Conservation (phyloP, 345 rosid species). For the Hibiscus syriacus region DNA sequence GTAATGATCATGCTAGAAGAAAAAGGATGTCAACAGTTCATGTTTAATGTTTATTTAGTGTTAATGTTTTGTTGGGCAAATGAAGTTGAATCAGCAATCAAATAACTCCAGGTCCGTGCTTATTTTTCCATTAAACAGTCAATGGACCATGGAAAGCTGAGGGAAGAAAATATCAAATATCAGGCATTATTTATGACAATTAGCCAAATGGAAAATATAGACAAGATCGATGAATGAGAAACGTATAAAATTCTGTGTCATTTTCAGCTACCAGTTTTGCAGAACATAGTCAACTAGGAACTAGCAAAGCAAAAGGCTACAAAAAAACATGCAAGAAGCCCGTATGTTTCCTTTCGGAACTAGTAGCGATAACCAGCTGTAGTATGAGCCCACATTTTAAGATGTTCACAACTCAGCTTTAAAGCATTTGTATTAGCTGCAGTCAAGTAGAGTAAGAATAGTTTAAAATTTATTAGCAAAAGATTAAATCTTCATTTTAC, state of each 20-base stretch:
- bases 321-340: too few species aligned
- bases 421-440: slow-evolving; percentile 77
- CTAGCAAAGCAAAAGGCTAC: too few species aligned
- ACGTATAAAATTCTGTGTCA: too few species aligned
- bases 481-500: not conserved
- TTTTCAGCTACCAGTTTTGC: too few species aligned
- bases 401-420: slow-evolving; percentile 77
- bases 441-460: not conserved
- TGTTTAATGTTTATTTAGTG: not conserved
- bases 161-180: not conserved
- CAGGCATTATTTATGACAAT: not conserved
- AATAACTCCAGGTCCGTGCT: not conserved
- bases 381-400: too few species aligned
- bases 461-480: not conserved
- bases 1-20: not conserved
- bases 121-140: not conserved
- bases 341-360: too few species aligned
- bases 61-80: too few species aligned
- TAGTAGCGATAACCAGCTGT: too few species aligned
- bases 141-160: not conserved
- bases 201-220: too few species aligned
- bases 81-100: not conserved
- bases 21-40: not conserved
- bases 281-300: too few species aligned
- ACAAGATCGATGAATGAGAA: too few species aligned